A percentile compares a stretch with the other conserved stretches of the same genome.
Evolutionary conservation across 768 basidiomycete genomes (phyloP).

Genomic region (Lactifluus piperatus): DNA sequence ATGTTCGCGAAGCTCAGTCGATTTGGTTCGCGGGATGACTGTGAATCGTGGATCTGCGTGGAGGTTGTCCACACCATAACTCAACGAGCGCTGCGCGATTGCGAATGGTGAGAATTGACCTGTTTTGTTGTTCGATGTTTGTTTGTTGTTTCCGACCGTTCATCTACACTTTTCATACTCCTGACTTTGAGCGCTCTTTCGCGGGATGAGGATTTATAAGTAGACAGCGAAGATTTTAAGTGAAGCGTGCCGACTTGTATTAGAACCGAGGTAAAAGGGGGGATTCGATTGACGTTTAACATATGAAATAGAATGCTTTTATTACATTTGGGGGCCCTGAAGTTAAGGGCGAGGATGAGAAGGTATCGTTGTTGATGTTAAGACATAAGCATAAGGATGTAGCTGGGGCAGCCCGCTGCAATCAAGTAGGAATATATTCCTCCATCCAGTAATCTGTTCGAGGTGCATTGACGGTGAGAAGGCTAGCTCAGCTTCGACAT

Average conservation of each 20-base stretch:
- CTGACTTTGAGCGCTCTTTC: background rate
- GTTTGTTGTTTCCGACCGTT: background rate
- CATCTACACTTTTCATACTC: background rate
- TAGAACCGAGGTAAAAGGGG: background rate
- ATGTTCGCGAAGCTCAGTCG: slow-evolving; percentile 20
- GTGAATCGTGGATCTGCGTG: slow-evolving; percentile 26
- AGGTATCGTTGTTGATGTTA: background rate
- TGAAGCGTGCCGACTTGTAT: background rate
- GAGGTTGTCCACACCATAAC: slow-evolving; percentile 26
- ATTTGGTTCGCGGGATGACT: slow-evolving; percentile 16
- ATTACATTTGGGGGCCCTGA: background rate
- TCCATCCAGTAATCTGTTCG: slow-evolving; percentile 39
- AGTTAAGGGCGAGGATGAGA: background rate
- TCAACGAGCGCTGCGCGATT: slow-evolving; percentile 21
- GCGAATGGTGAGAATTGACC: background rate
- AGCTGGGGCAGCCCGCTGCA: background rate
- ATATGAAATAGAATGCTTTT: background rate
- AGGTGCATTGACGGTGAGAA: background rate
- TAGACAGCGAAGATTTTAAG: slow-evolving; percentile 2
- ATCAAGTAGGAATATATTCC: slow-evolving; percentile 33
- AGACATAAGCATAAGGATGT: background rate
- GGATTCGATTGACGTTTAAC: too few relatives aligned
- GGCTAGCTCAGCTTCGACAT: background rate
- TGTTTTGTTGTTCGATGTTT: background rate
- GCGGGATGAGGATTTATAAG: slow-evolving; percentile 1